Evolutionary conservation across 108 stramenopile genomes (phyloP).

Genomic region (Mayamaea pseudoterrestris): DNA sequence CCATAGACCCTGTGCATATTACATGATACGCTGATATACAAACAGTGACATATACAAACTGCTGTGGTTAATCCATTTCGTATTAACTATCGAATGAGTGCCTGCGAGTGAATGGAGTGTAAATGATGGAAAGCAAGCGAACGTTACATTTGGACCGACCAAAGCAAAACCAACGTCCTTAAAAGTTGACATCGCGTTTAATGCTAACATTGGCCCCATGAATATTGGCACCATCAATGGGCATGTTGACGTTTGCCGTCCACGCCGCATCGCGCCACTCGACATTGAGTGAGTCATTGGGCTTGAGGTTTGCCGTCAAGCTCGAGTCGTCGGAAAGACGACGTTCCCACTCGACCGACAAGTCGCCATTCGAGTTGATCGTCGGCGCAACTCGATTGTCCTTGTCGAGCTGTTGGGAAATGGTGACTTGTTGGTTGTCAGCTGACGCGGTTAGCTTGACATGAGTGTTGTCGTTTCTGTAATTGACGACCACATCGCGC

Average conservation of each 20-base stretch:
- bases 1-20: too few species aligned
- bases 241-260: conserved; percentile 75
- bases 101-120: too few species aligned
- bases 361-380: conserved; percentile 50
- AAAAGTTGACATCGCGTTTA: conserved; percentile 75
- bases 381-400: conserved; percentile 70
- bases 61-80: too few species aligned
- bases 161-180: too few species aligned
- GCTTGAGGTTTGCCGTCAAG: conserved; percentile 60
- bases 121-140: too few species aligned
- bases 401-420: conserved; percentile 62
- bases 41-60: too few species aligned
- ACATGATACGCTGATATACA: too few species aligned
- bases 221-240: conserved; percentile 55
- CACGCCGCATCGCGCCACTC: conserved; percentile 79
- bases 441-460: conserved; percentile 50
- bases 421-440: conserved; percentile 63
- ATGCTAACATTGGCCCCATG: conserved; percentile 63
- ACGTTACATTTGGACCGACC: too few species aligned
- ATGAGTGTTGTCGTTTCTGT: conserved; percentile 57
- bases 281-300: conserved; percentile 64
- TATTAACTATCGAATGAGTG: too few species aligned
- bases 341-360: conserved; percentile 72
- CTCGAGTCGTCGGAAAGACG: conserved; percentile 53
- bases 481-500: conserved; percentile 64